These are phyloP conservation scores for Phylloporus arenicola DNA, from an alignment of 768 basidiomycete species.

Conservation along the genomic window DNA sequence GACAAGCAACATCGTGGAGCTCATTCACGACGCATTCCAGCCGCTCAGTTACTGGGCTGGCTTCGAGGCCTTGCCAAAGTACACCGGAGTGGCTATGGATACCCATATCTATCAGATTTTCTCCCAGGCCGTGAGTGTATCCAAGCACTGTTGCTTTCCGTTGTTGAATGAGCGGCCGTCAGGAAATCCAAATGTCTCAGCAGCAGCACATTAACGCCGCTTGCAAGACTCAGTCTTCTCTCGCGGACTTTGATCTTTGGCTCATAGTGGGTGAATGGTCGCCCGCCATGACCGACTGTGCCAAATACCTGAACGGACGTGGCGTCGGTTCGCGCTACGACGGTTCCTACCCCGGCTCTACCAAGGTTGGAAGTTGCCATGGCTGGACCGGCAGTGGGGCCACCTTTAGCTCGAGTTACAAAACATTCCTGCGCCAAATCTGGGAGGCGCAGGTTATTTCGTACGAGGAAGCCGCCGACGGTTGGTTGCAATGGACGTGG, in stretches of 20 bases:
- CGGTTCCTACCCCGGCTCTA: conserved; percentile 59
- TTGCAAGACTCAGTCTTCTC: conserved; percentile 42
- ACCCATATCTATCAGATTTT: conserved; percentile 80
- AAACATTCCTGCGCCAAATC: conserved; percentile 71
- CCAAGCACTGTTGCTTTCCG: not conserved
- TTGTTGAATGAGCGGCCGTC: not conserved
- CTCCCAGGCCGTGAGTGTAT: conserved; percentile 43
- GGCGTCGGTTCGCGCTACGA: conserved; percentile 63
- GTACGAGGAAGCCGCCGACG: conserved; percentile 56
- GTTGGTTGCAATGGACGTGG: conserved; percentile 85
- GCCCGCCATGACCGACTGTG: conserved; percentile 68
- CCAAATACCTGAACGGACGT: conserved; percentile 64
- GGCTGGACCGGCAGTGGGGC: conserved; percentile 71
- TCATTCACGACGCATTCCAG: conserved; percentile 81
- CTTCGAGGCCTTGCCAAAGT: conserved; percentile 50
- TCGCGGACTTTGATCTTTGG: conserved; percentile 64
- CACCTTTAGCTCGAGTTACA: conserved; percentile 70
- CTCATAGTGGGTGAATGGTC: conserved; percentile 87
- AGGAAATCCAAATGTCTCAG: conserved; percentile 45
- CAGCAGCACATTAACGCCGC: conserved; percentile 57
- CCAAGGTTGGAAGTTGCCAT: conserved; percentile 65
- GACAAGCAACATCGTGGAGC: conserved; percentile 52
- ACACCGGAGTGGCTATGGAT: conserved; percentile 68
- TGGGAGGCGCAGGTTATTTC: conserved; percentile 83
- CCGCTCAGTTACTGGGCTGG: conserved; percentile 63